These are phyloP conservation scores for Pythium pyrilobum DNA, from an alignment of 352 stramenopile genomes.

Conservation along the genomic window DNA sequence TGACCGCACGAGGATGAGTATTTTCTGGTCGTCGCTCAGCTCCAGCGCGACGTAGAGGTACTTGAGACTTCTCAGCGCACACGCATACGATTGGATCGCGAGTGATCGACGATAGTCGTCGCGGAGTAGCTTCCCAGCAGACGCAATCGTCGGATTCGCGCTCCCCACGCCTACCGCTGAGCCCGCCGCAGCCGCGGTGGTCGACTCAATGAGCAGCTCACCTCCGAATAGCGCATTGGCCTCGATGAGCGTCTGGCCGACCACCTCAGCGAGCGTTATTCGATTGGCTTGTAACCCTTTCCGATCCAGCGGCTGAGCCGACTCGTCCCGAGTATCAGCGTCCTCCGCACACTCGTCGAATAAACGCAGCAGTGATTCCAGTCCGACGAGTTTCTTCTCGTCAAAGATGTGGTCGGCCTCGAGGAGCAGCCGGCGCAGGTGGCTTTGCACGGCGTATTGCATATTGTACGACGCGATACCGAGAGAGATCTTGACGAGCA, in stretches of 20 bases:
- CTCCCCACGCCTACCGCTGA: slow-evolving; percentile 3
- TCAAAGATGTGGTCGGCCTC: slow-evolving; percentile 64
- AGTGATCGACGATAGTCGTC: slow-evolving; percentile 49
- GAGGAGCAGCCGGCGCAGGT: slow-evolving; percentile 47
- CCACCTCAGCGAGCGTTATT: slow-evolving; percentile 41
- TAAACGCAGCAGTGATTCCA: slow-evolving; percentile 34
- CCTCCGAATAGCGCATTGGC: slow-evolving; percentile 63
- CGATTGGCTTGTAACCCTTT: slow-evolving; percentile 28
- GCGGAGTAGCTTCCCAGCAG: slow-evolving; percentile 5
- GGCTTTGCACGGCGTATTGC: slow-evolving; percentile 58
- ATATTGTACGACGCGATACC: slow-evolving; percentile 69
- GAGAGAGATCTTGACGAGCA: slow-evolving; percentile 45
- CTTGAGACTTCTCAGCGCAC: slow-evolving; percentile 33
- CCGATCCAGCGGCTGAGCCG: slow-evolving; percentile 21
- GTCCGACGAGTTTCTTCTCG: slow-evolving; percentile 64
- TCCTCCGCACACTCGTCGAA: slow-evolving; percentile 14
- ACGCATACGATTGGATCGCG: slow-evolving; percentile 45
- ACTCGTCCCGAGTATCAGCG: not conserved
- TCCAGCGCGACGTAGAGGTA: slow-evolving; percentile 40
- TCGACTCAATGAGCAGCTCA: slow-evolving; percentile 32
- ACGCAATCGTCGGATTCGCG: not conserved
- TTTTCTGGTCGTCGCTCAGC: slow-evolving; percentile 59
- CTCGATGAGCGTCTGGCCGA: slow-evolving; percentile 63
- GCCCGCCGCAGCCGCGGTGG: slow-evolving; percentile 3
- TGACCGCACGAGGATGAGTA: slow-evolving; percentile 45